Evolutionary conservation across 176 grass and related monocot genomes (phyloP), one percentile per base, ranked within the genome.

Genomic region (Triticum monococcum): DNA sequence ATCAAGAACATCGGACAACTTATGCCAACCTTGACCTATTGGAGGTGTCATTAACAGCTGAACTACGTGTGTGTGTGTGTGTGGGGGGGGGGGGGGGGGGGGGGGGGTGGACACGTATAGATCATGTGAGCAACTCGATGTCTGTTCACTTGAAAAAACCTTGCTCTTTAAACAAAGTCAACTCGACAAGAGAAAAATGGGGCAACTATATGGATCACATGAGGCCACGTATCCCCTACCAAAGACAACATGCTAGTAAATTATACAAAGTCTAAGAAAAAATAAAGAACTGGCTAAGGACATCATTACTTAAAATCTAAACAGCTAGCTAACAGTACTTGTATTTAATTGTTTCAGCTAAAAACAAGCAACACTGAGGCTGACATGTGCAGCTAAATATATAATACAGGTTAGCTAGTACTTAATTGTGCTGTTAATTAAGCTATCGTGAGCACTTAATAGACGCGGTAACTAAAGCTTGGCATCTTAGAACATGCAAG

Each of bases 401-500:
- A 46, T 3, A 87, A 76, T 81, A 45, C 41, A 17, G 46, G 35
- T 70, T 40, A 83, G n/a, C 22, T 75, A 78, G 75, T 84, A 84
- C 45, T 77, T 56, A 75, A 92, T 35, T 70, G 56, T 12, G 24
- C 4, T 33, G 37, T 50, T 89, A 77, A 89, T 81, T 77, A 89
- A 84, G 79, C 40, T 79, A 81, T 88, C 87, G 69, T 83, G 85
- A 68, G 68, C 66, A 62, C 68, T 91, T 80, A 87, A 81, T 85
- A 79, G 81, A 43, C 77, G 75, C 40, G 56, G 43, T 87, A 89
- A 84, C 84, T 91, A 84, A 89, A 87, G 80, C 56, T 94, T 82
- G 72, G 74, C 80, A 91, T 91, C 87, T 86, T 82, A 89, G 41
- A 94, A 94, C 89, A 77, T 94, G 92, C 84, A 75, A 82, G 36